A percentile compares a stretch with the other conserved stretches of the same genome.
Conservation (phyloP, 83 land plant species). For the Picea engelmannii region DNA sequence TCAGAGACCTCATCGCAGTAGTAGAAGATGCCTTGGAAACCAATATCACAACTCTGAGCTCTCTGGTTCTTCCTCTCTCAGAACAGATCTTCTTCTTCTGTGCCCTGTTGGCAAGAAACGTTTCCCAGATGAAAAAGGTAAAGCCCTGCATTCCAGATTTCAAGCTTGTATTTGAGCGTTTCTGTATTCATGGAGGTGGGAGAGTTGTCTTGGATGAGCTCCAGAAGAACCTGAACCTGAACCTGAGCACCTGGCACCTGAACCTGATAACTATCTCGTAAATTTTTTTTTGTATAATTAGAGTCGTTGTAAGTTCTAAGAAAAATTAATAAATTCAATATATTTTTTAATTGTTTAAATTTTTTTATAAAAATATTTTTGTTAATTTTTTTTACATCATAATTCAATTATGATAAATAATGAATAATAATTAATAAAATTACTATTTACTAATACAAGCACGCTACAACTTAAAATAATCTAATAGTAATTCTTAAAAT, state of each 20-base stretch:
- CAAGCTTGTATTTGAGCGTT: conserved; percentile 24
- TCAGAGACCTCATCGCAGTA: background rate
- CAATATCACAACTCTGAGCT: conserved; percentile 11
- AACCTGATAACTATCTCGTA: conserved; percentile 14
- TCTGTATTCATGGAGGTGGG: conserved; percentile 20
- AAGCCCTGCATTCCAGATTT: conserved; percentile 19
- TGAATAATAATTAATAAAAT: too few relatives aligned
- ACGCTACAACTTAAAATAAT: too few relatives aligned
- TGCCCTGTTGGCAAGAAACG: background rate
- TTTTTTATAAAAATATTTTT: too few relatives aligned
- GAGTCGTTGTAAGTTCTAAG: too few relatives aligned
- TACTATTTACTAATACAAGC: too few relatives aligned
- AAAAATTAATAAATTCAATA: too few relatives aligned
- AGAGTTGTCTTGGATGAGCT: conserved; percentile 19
- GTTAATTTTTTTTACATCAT: too few relatives aligned
- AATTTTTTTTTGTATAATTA: background rate
- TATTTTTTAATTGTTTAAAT: too few relatives aligned
- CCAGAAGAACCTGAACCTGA: conserved; percentile 18
- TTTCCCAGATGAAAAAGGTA: background rate
- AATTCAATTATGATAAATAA: too few relatives aligned
- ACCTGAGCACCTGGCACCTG: background rate
- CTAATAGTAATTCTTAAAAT: too few relatives aligned
- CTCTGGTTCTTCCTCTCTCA: background rate
- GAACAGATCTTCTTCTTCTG: conserved; percentile 3
- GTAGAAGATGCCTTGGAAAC: conserved; percentile 13